Evolutionary conservation across 208 protist species (phyloP).

Genomic region (Trypanosoma grayi): DNA sequence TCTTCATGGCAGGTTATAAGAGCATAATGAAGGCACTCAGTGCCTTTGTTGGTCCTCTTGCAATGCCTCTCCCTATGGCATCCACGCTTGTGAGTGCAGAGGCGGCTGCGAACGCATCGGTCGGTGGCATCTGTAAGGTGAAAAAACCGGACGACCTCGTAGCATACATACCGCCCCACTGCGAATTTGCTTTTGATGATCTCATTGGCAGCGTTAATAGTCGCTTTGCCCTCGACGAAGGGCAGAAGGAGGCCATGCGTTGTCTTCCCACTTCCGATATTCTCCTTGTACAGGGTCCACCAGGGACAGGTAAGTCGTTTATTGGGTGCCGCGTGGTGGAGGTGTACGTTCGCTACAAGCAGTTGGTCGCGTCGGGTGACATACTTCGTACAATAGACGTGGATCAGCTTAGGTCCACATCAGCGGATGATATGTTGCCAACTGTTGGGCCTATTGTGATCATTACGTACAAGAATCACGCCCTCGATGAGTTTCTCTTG

Average conservation of each 20-base stretch:
- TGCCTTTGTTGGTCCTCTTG: slow-evolving; percentile 78
- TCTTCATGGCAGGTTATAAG: slow-evolving; percentile 85
- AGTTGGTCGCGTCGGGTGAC: slow-evolving; percentile 79
- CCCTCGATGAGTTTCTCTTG: slow-evolving; percentile 92
- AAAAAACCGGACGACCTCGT: slow-evolving; percentile 29
- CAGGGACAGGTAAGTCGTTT: slow-evolving; percentile 95
- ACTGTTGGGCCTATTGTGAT: slow-evolving; percentile 84
- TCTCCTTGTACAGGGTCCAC: slow-evolving; percentile 92
- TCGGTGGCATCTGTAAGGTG: neutral
- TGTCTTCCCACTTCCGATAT: slow-evolving; percentile 65
- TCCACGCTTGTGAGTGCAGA: slow-evolving; percentile 38
- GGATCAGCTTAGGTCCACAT: slow-evolving; percentile 49
- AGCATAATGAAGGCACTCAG: slow-evolving; percentile 72
- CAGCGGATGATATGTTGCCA: slow-evolving; percentile 59
- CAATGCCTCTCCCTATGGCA: slow-evolving; percentile 81
- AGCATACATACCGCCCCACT: slow-evolving; percentile 79
- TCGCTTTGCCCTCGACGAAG: slow-evolving; percentile 67
- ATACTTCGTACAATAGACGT: slow-evolving; percentile 85
- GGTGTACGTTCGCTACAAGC: slow-evolving; percentile 87
- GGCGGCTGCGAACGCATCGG: slow-evolving; percentile 12
- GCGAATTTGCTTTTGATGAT: slow-evolving; percentile 69
- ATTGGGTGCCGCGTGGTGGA: slow-evolving; percentile 91
- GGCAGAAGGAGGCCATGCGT: slow-evolving; percentile 73
- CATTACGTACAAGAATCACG: slow-evolving; percentile 95
- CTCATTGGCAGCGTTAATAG: slow-evolving; percentile 58